Conservation (phyloP, 805 yeast species). For the Wickerhamiella domercqiae region DNA sequence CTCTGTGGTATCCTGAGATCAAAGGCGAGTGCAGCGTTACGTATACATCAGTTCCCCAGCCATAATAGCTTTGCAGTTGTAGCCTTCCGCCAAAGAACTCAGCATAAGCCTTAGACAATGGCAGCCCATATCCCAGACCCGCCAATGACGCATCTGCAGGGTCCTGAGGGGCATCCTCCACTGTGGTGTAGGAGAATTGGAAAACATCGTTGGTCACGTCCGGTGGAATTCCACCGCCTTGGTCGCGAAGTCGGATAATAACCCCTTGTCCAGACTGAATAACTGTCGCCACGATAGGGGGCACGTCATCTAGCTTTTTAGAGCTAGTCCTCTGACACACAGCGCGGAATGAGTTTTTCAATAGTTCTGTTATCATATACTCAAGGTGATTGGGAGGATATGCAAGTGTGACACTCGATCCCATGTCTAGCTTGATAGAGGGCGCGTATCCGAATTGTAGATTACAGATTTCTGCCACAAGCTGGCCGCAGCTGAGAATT, state of each 20-base stretch:
- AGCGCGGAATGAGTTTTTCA: slow-evolving; percentile 80
- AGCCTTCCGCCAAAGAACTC: slow-evolving; percentile 59
- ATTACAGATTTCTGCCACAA: slow-evolving; percentile 70
- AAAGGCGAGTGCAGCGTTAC: slow-evolving; percentile 24
- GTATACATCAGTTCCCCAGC: slow-evolving; percentile 70
- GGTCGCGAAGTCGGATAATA: slow-evolving; percentile 66
- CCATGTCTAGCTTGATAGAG: slow-evolving; percentile 39
- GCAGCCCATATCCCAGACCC: slow-evolving; percentile 94
- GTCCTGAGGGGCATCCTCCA: slow-evolving; percentile 43
- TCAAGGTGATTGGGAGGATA: slow-evolving; percentile 81
- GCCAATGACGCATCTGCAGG: slow-evolving; percentile 40
- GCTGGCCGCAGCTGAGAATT: slow-evolving; percentile 47
- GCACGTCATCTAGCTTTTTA: slow-evolving; percentile 7
- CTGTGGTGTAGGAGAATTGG: slow-evolving; percentile 78
- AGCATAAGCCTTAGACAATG: slow-evolving; percentile 61
- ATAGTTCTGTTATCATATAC: slow-evolving; percentile 69
- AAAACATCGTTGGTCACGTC: slow-evolving; percentile 51
- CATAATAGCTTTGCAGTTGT: slow-evolving; percentile 53
- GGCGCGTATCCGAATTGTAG: slow-evolving; percentile 72
- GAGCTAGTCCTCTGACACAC: slow-evolving; percentile 43
- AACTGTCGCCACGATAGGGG: slow-evolving; percentile 36
- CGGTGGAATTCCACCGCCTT: slow-evolving; percentile 78
- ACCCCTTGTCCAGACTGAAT: slow-evolving; percentile 34
- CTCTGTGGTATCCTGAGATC: slow-evolving; percentile 13
- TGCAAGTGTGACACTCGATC: slow-evolving; percentile 50